A percentile compares a stretch with the other conserved stretches of the same genome.
phyloP scores from a whole-genome alignment of 345 rosid species.

The Eucalyptus regnans region DNA sequence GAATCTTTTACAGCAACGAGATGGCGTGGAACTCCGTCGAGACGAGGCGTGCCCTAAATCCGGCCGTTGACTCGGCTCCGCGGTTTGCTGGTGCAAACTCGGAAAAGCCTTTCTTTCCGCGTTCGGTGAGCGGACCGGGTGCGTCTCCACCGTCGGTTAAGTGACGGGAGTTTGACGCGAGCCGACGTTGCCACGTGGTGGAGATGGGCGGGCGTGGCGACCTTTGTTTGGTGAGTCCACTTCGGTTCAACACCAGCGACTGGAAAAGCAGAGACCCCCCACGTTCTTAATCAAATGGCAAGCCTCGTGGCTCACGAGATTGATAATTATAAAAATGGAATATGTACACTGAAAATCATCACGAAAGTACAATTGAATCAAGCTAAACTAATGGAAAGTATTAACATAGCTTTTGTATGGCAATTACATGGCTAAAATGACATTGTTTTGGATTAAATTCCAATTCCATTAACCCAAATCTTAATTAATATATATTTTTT shows the following conservation, averaged over 20 bases:
- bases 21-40: background rate
- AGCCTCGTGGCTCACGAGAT: background rate
- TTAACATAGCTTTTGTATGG: fast-evolving
- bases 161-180: background rate
- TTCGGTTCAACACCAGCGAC: background rate
- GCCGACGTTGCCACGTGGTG: background rate
- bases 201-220: background rate
- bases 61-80: background rate
- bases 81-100: background rate
- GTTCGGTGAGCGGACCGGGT: background rate
- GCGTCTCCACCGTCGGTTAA: background rate
- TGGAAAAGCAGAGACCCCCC: background rate
- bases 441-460: fast-evolving
- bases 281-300: background rate
- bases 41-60: background rate
- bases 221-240: background rate
- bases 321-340: background rate
- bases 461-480: background rate
- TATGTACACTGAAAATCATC: fast-evolving
- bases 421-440: fast-evolving
- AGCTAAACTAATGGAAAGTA: fast-evolving
- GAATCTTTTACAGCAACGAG: background rate
- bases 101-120: background rate
- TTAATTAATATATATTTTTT: no score
- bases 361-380: fast-evolving